Evolutionary conservation across 371 early-diverging fungal species (phyloP), one percentile per base, ranked within the genome.

Genomic region (Mucor lusitanicus): DNA sequence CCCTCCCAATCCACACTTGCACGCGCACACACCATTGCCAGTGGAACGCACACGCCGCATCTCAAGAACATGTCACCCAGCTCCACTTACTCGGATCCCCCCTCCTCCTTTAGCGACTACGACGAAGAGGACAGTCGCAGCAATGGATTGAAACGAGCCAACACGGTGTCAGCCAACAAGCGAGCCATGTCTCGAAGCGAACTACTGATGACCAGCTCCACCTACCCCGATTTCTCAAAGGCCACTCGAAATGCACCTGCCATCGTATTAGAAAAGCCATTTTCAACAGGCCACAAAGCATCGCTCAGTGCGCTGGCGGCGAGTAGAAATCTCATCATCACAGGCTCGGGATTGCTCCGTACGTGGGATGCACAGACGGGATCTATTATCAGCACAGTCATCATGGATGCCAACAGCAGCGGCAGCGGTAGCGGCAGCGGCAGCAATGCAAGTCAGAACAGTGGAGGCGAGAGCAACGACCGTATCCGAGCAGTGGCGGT

Each of bases 1-100:
- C 78, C 80, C 6, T 80, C 80, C 9, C 62, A 72, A 30, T 77
- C 72, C 2, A 70, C 77, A 2, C 57, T 80, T n/a, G 77, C 80
- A 2, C 65, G 76, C 1, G 75, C 80, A 15, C 77, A 80, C 42
- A 77, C 78, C 12, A 69, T 72, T 23, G 65, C 65, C 9, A 48
- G 58, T 39, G 60, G 59, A 23, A 23, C 55, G n/a, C 64, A 8
- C 25, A 1, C 35, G 15, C 46, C 32, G 32, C 60, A 61, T 8
- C 19, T 35, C 1, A 60, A 58, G 23, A 23, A 13, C 33, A 13
- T 62, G 21, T 64, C 48, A 28, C 56, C 32, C 11, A 9, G 23
- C 5, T 53, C 62, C 1, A 35, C 35, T 3, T 50, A 54, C 37
- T 56, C 65, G 25, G 58, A 55, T 23, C 50, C 50, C 1, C 30